Percentiles rank a stretch among this genome's conserved stretches.
These are phyloP conservation scores for Acanthamoeba sp. DNA, from an alignment of 208 protist species.

Conservation along the genomic window DNA sequence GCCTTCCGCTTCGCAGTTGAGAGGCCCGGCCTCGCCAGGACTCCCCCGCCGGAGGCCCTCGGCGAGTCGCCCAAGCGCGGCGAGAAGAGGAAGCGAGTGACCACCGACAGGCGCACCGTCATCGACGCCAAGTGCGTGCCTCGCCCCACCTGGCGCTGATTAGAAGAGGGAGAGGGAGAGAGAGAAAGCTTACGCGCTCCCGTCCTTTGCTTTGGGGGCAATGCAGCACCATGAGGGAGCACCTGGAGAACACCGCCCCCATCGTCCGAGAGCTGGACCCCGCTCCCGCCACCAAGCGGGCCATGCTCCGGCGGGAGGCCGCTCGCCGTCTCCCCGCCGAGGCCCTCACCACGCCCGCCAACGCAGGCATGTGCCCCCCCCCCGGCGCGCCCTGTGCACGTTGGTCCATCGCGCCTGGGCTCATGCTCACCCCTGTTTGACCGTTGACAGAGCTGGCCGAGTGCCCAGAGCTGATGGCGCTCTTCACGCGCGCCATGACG, in stretches of 20 bases:
- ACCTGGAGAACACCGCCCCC: constrained; percentile 29
- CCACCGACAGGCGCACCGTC: not conserved
- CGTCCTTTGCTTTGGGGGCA: not conserved
- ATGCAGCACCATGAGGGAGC: constrained; percentile 52
- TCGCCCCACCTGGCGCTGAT: too few relatives aligned
- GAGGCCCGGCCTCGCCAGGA: not conserved
- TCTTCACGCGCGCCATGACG: constrained; percentile 68
- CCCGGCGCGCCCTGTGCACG: not conserved
- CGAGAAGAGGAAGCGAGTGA: constrained; percentile 46
- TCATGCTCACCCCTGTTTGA: too few relatives aligned
- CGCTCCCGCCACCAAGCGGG: constrained; percentile 73
- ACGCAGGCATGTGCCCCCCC: not conserved
- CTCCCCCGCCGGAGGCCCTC: constrained; percentile 42
- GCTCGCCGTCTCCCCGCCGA: not conserved
- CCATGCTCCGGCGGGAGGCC: constrained; percentile 74
- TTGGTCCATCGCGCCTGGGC: too few relatives aligned
- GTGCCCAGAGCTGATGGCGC: constrained; percentile 36
- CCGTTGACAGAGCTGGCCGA: constrained; percentile 56
- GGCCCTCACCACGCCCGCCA: constrained; percentile 47
- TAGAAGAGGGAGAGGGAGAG: too few relatives aligned
- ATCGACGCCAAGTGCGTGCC: not conserved
- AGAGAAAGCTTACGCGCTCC: not conserved
- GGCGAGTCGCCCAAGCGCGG: constrained; percentile 61
- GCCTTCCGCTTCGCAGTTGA: not conserved
- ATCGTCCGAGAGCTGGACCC: constrained; percentile 77